Evolutionary conservation across 306 rosid genomes (phyloP), one percentile per base, ranked within the genome.

Genomic region (Sechiopsis laciniata): DNA sequence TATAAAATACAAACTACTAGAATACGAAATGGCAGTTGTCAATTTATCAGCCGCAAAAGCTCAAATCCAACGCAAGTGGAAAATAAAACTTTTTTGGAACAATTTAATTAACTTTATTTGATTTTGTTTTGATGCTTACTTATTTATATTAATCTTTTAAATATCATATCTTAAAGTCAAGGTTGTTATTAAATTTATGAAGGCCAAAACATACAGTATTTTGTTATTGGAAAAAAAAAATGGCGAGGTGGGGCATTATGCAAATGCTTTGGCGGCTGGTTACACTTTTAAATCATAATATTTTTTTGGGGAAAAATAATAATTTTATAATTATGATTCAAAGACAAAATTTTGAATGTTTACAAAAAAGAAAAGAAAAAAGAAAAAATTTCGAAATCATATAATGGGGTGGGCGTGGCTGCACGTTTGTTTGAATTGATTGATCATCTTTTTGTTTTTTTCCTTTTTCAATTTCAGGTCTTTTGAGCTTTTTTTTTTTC

Each of bases 21-120:
- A 32, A 32, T 32, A 32, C 4, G 37, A 52, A 48, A 48, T 48
- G 73, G 56, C 73, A 68, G 55, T 45, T 68, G 40, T 68, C 40
- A 68, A 46, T 46, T n/a, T 68, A 20, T 45, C 20, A 68, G 73
- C 73, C 73, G 73, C 73, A 68, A 68, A 68, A 48, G 73, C 73
- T 46, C 20, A 68, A 68, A 46, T 12, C 11, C 29, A 46, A 67
- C 1, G 35, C 37, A 67, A 46, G n/a, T 67, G 40, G 20, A 21
- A 32, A 68, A 68, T 10, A 0, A 2, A 46, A 68, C 73, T 68
- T 68, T 66, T 66, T n/a, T 37, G 16, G 15, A 9, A 42, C 4
- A n/a, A 40, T 42, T n/a, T 19, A 40, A 66, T 4, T 10, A 5
- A 65, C 4, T 35, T 5, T 20, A 13, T 24, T 26, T 7, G 10